Percentiles rank a stretch among this genome's conserved stretches.
Evolutionary conservation across 176 grass and related monocot species (phyloP).

Genomic region (Poa annua): DNA sequence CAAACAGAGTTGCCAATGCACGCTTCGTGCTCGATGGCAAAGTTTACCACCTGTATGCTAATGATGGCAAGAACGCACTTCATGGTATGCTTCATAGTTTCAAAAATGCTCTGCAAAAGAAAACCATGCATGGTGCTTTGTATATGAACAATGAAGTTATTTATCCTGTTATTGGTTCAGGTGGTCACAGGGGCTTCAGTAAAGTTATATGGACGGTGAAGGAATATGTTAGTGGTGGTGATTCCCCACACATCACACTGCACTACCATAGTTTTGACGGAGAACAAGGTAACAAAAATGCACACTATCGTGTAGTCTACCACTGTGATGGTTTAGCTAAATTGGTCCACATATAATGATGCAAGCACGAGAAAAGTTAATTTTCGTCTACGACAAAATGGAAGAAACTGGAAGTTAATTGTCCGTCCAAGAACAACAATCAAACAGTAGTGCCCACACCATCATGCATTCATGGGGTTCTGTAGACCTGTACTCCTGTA

Average conservation of each 20-base stretch:
- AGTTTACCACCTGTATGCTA: constrained; percentile 54
- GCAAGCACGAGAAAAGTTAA: neutral
- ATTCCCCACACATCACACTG: constrained; percentile 76
- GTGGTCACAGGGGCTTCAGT: constrained; percentile 88
- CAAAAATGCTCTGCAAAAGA: neutral
- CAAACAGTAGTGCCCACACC: neutral
- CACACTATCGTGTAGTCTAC: neutral
- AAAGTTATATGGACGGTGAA: constrained; percentile 83
- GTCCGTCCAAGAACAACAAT: neutral
- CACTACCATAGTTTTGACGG: constrained; percentile 92
- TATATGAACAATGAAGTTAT: neutral
- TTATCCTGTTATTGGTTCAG: constrained; percentile 20
- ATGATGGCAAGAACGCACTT: constrained; percentile 79
- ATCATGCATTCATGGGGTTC: neutral
- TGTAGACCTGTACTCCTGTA: neutral
- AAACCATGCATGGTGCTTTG: neutral
- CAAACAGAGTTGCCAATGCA: constrained; percentile 68
- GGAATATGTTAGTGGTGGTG: constrained; percentile 55
- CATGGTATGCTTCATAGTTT: constrained; percentile 60
- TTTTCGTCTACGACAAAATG: neutral
- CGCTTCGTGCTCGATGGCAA: constrained; percentile 72
- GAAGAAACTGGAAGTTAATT: neutral
- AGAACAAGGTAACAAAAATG: constrained; percentile 63
- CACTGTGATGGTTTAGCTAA: too few relatives aligned
- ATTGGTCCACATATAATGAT: neutral